Conservation (phyloP, 2,329 filamentous ascomycete species). For the Nectriaceae sp. region DNA sequence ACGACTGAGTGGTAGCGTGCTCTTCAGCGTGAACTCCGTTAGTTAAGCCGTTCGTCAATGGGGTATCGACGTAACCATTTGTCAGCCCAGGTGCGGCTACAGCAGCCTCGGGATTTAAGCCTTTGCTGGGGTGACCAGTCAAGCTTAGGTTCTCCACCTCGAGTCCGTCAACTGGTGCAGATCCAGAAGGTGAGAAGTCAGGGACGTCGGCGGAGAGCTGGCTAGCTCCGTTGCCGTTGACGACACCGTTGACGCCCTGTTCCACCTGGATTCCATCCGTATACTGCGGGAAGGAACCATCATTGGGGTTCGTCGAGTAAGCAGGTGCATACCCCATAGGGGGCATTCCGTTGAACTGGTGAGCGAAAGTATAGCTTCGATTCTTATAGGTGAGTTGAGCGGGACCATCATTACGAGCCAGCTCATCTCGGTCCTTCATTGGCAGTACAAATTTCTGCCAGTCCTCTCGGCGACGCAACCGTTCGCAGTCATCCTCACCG, state of each 20-base stretch:
- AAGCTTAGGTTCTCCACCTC: slow-evolving; percentile 11
- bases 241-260: slow-evolving; percentile 37
- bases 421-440: slow-evolving; percentile 69
- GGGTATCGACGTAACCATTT: slow-evolving; percentile 24
- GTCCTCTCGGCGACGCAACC: slow-evolving; percentile 71
- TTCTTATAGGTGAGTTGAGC: slow-evolving; percentile 41
- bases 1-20: slow-evolving; percentile 21
- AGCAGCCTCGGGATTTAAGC: background rate
- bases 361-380: slow-evolving; percentile 29
- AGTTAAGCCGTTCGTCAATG: slow-evolving; percentile 29
- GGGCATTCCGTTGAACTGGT: slow-evolving; percentile 35
- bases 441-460: slow-evolving; percentile 82
- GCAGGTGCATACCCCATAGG: slow-evolving; percentile 33
- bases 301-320: slow-evolving; percentile 29
- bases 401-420: slow-evolving; percentile 73
- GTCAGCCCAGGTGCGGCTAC: slow-evolving; percentile 13
- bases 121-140: slow-evolving; percentile 3
- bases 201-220: slow-evolving; percentile 43
- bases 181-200: slow-evolving; percentile 40
- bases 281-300: slow-evolving; percentile 32
- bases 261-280: slow-evolving; percentile 36
- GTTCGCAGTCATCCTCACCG: slow-evolving; percentile 76
- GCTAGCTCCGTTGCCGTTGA: slow-evolving; percentile 31
- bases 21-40: slow-evolving; percentile 36
- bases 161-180: slow-evolving; percentile 14